Conservation (phyloP, 2,329 filamentous ascomycete genomes). For the Microdochium bolleyi region DNA sequence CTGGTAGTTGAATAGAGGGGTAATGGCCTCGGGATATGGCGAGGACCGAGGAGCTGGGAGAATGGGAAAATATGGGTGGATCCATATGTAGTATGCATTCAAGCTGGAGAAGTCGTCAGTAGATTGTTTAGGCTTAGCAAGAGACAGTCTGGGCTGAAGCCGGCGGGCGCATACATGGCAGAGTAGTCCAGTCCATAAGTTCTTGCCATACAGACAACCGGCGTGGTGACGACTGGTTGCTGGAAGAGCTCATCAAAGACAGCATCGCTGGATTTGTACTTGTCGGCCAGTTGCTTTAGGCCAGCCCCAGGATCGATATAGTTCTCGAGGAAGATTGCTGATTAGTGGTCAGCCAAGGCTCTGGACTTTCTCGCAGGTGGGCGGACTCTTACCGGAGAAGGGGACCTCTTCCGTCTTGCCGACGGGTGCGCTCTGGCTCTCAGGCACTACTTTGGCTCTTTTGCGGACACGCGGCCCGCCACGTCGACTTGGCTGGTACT, state of each 20-base stretch:
- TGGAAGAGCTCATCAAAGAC: conserved; percentile 33
- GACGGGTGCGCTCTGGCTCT: conserved; percentile 17
- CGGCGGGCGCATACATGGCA: conserved; percentile 27
- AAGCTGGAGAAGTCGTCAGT: conserved; percentile 19
- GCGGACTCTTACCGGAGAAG: conserved; percentile 17
- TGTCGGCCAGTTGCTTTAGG: conserved; percentile 34
- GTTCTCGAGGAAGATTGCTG: conserved; percentile 25
- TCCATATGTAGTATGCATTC: conserved; percentile 43
- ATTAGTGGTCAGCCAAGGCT: not conserved
- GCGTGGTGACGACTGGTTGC: conserved; percentile 6
- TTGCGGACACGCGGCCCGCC: conserved; percentile 34
- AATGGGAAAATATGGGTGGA: conserved; percentile 42
- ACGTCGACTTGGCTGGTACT: conserved; percentile 33
- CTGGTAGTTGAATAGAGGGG: conserved; percentile 24
- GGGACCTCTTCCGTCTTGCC: conserved; percentile 19
- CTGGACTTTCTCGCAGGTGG: too few species aligned
- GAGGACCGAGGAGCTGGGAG: conserved; percentile 30
- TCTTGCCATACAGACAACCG: conserved; percentile 22
- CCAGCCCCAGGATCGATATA: conserved; percentile 40
- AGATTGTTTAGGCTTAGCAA: not conserved
- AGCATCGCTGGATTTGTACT: conserved; percentile 36
- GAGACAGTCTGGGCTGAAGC: not conserved
- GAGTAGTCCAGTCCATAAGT: conserved; percentile 30
- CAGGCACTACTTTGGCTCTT: conserved; percentile 21
- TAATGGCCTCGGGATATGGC: conserved; percentile 21